These are phyloP conservation scores for Apiospora rasikravindrae DNA, from an alignment of 2,329 filamentous ascomycete genomes.

Conservation along the genomic window DNA sequence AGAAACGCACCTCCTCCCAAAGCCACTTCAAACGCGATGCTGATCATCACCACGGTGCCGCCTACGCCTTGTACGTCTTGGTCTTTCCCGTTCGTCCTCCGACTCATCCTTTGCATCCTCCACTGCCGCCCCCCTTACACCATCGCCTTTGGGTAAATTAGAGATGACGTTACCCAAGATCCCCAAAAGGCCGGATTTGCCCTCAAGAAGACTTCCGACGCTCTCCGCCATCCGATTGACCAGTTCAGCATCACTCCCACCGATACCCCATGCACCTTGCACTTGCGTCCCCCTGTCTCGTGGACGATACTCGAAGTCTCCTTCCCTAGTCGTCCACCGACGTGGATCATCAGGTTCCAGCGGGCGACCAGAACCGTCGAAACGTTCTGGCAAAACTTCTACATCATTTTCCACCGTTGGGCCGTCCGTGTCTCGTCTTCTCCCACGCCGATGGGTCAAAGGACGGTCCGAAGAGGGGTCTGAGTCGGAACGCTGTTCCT, in stretches of 20 bases:
- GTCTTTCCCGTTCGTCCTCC: neutral
- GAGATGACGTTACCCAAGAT: conserved; percentile 23
- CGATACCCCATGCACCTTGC: conserved; percentile 23
- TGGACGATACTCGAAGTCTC: conserved; percentile 31
- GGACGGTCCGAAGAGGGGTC: conserved; percentile 22
- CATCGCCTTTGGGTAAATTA: neutral
- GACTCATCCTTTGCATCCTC: neutral
- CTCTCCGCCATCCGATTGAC: conserved; percentile 23
- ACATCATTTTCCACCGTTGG: conserved; percentile 32
- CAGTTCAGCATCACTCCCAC: conserved; percentile 25
- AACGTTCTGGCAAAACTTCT: conserved; percentile 39
- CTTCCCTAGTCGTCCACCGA: conserved; percentile 25
- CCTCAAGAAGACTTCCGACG: conserved; percentile 24
- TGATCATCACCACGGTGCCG: conserved; percentile 5
- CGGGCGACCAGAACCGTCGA: conserved; percentile 35
- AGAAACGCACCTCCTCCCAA: too few species aligned
- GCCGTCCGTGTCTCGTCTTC: conserved; percentile 11
- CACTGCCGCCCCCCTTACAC: neutral
- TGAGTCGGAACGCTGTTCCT: conserved; percentile 22
- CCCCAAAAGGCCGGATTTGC: conserved; percentile 22
- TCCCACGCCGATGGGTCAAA: conserved; percentile 16
- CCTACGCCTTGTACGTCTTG: conserved; percentile 8
- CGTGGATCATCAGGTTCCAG: conserved; percentile 24
- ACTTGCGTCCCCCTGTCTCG: conserved; percentile 21
- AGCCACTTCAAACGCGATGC: neutral